Base-by-base conservation (phyloP, 2,329 filamentous ascomycete genomes). In the Venturia aucupariae region DNA sequence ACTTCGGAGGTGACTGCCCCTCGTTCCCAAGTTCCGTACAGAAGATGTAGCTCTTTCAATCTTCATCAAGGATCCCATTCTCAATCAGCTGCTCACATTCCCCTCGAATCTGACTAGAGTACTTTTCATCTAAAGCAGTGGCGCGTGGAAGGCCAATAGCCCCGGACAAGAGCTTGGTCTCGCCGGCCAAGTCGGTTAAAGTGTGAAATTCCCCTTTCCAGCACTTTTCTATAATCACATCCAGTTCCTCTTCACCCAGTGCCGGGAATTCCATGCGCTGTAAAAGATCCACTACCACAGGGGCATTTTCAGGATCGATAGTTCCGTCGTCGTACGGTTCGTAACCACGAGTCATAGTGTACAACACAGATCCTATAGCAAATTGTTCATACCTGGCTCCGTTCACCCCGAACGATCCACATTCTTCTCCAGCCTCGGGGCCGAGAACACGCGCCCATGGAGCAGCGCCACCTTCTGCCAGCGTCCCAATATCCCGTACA, bases 281-380 rank as follows among this genome's bases (percentile, higher is more conserved):
- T 73, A 74, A 35, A 68, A 67, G n/a, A 41, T 41, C 38, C 7
- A 41, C 38, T 11, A 41, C 38, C 38, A 38, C 35, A 38, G 35
- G 35, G 35, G 5, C 35, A 38, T 41, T 15, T 41, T 41, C 38
- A 15, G 38, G 38, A 41, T 41, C 38, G 38, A 55, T 55, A 13
- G 6, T 32, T 32, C 48, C 48, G 30, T 55, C 48, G 7, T 55
- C 48, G 17, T 55, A 55, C 5, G 48, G 48, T 55, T 55, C 48
- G 19, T 55, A 19, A 6, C 48, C 48, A 32, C 48, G 48, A 55
- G 48, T 27, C 48, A 55, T 55, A 32, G 19, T 5, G 19, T 55
- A 55, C 48, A 55, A 17, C 24, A 55, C 30, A 10, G 48, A 55
- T 27, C 48, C 48, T 27, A 55, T 55, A 55, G 48, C 22, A 55